Conservation (phyloP, 768 basidiomycete genomes). For the Phaffia tasmanica region DNA sequence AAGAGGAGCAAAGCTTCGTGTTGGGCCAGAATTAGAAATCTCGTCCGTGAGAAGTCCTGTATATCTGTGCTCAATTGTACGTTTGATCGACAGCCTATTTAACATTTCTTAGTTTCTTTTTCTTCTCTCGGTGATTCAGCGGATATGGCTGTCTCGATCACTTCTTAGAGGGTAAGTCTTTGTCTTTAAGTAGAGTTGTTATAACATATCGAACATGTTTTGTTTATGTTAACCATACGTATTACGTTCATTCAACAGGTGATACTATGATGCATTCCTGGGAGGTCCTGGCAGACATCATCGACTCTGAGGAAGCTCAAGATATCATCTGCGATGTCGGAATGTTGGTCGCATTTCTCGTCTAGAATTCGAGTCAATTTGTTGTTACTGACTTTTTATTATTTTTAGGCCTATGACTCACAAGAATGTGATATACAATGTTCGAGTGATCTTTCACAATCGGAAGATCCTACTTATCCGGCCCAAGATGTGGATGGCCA, state of each 20-base stretch:
- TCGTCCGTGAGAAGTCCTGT: conserved; percentile 46
- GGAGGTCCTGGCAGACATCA: conserved; percentile 89
- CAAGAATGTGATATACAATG: conserved; percentile 98
- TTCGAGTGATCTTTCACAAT: conserved; percentile 77
- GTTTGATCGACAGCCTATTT: no score
- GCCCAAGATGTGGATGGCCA: conserved; percentile 99
- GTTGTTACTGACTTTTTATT: conserved; percentile 6
- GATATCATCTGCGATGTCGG: conserved; percentile 95
- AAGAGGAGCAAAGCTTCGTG: conserved; percentile 75
- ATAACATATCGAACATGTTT: no score
- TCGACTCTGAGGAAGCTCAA: conserved; percentile 61
- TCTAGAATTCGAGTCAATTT: not conserved
- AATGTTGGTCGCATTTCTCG: conserved; percentile 51
- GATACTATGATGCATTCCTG: conserved; percentile 94
- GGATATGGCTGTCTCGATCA: conserved; percentile 98
- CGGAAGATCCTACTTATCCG: conserved; percentile 82
- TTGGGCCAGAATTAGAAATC: conserved; percentile 94
- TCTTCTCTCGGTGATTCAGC: conserved; percentile 40
- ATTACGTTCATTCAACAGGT: conserved; percentile 45
- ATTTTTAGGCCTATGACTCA: conserved; percentile 76
- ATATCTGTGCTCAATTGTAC: not conserved
- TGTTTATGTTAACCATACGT: not conserved
- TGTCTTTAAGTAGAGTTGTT: not conserved
- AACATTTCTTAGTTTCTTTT: not conserved
- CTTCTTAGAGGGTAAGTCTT: conserved; percentile 72